Evolutionary conservation across 2,329 filamentous ascomycete genomes (phyloP).

Genomic region (Botrytis porri): DNA sequence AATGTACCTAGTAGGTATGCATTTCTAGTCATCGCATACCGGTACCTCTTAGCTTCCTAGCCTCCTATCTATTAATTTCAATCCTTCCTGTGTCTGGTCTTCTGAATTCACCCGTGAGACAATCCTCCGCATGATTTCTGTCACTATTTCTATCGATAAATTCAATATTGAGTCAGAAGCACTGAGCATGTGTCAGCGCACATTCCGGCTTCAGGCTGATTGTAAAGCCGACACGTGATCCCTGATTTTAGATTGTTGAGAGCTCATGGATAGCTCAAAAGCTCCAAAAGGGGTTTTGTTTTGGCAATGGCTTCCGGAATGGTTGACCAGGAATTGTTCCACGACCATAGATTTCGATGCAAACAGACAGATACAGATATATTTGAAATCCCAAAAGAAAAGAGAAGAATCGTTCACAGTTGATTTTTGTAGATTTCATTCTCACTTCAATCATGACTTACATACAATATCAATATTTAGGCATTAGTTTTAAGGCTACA

Average conservation of each 20-base stretch:
- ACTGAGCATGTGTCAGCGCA: conserved; percentile 9
- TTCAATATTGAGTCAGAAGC: conserved; percentile 7
- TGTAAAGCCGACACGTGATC: background rate
- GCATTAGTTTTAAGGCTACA: conserved; percentile 13
- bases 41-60: background rate
- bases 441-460: conserved; percentile 10
- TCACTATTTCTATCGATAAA: background rate
- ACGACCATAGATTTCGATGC: conserved; percentile 1
- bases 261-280: background rate
- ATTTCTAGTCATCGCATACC: background rate
- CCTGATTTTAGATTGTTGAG: background rate
- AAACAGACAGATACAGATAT: conserved; percentile 1
- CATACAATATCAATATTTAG: background rate
- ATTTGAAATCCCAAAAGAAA: background rate
- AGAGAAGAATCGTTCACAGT: background rate
- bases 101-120: conserved; percentile 2
- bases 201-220: conserved; percentile 13
- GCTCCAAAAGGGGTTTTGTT: conserved; percentile 8
- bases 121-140: conserved; percentile 11
- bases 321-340: background rate
- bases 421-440: conserved; percentile 6
- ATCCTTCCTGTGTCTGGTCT: background rate
- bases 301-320: conserved; percentile 12
- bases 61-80: background rate
- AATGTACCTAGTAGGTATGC: too few species aligned